phyloP scores from a whole-genome alignment of 1,139 yeast species.

The Nadsonia starkeyi-henricii region DNA sequence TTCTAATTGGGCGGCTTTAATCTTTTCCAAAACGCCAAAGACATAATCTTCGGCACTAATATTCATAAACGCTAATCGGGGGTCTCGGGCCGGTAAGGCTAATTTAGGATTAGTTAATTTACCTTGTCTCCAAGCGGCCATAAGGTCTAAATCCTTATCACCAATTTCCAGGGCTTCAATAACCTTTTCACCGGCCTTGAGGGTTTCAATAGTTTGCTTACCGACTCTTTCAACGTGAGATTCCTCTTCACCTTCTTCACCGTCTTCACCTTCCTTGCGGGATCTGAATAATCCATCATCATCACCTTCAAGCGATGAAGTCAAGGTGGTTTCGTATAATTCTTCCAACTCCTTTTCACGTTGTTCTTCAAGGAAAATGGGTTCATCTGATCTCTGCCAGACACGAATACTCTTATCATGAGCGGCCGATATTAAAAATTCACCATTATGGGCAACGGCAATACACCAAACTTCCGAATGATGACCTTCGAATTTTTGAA shows the following conservation, averaged over 20 bases:
- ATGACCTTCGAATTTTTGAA: slow-evolving; percentile 74
- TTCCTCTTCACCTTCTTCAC: slow-evolving; percentile 34
- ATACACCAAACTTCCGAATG: slow-evolving; percentile 91
- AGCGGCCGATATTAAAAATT: slow-evolving; percentile 68
- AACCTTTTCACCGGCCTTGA: slow-evolving; percentile 87
- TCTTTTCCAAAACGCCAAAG: slow-evolving; percentile 50
- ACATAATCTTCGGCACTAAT: slow-evolving; percentile 69
- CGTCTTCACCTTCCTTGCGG: slow-evolving; percentile 20
- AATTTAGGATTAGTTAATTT: slow-evolving; percentile 28
- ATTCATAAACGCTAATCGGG: slow-evolving; percentile 57
- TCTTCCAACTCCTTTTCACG: slow-evolving; percentile 92
- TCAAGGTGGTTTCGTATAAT: slow-evolving; percentile 61
- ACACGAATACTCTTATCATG: slow-evolving; percentile 88
- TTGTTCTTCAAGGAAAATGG: slow-evolving; percentile 90
- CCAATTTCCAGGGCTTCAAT: slow-evolving; percentile 91
- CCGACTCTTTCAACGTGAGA: slow-evolving; percentile 55
- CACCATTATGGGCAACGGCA: slow-evolving; percentile 60
- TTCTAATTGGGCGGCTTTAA: slow-evolving; percentile 75
- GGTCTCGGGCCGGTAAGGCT: slow-evolving; percentile 54
- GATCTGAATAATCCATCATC: slow-evolving; percentile 26
- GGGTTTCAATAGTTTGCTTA: slow-evolving; percentile 77
- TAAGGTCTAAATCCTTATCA: slow-evolving; percentile 49
- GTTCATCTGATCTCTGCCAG: slow-evolving; percentile 89
- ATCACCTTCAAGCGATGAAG: slow-evolving; percentile 57
- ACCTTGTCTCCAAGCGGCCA: slow-evolving; percentile 26